Base-by-base conservation (phyloP, 2,329 filamentous ascomycete species). In the Cordyceps javanica region DNA sequence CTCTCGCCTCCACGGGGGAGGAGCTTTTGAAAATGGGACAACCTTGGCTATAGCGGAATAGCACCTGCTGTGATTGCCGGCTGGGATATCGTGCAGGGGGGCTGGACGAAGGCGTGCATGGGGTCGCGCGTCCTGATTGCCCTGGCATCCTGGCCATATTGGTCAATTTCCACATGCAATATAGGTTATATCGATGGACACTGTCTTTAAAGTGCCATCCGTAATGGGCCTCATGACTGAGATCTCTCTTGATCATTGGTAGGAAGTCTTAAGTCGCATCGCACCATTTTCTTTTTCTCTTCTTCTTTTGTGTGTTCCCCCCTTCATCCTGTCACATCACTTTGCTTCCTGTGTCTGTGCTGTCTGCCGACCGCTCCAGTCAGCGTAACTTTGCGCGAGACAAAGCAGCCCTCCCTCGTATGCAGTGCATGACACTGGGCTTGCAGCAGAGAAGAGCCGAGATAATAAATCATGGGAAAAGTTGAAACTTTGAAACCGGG, bases 361-460 rank as follows among this genome's bases (percentile, higher is more conserved):
- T 26, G n/a, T 26, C 39, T 19, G 26, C 14, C 8, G 2, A 25
- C 38, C 28, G 28, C 50, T 53, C 51, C 44, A 26, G 39, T 54
- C 39, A 54, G 51, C 51, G 32, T 45, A 54, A 26, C 1, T 44
- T 54, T 53, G 50, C 50, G 50, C 50, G 49, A 25, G 26, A 46
- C 26, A 30, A 46, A 19, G n/a, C 19, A 41, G 38, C 3, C n/a
- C 5, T 2, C 4, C 14, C 36, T n/a, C 7, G n/a, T 19, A 41
- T 41, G 38, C 38, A 41, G 32, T 36, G 16, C 32, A 11, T 36
- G 5, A 6, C 5, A n/a, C 32, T 9, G 16, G 32, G 16, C 36
- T 6, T 13, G 14, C 16, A 39, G 16, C 7, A 39, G 36, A 39
- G 3, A 11, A n/a, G 19, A 39, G n/a, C n/a, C n/a, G n/a, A n/a